Conservation (phyloP, 2,329 filamentous ascomycete genomes). For the Periconia digitata region DNA sequence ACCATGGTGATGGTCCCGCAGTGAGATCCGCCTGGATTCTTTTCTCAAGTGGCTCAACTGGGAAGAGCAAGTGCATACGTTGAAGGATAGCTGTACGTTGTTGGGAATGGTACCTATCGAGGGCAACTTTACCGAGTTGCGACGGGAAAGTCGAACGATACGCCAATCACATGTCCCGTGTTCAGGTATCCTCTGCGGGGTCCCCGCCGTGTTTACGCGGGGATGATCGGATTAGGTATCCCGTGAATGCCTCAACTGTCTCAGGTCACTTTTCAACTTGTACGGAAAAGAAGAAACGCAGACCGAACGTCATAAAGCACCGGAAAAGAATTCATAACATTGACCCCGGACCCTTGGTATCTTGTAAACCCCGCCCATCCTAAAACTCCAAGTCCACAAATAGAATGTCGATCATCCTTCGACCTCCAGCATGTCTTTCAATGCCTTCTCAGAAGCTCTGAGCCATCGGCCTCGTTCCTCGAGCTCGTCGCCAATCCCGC, state of each 20-base stretch:
- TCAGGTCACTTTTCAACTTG: no score
- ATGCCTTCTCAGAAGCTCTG: conserved; percentile 64
- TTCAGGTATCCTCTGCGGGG: conserved; percentile 7
- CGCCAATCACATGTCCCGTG: conserved; percentile 11
- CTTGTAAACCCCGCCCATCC: background rate
- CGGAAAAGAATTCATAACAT: background rate
- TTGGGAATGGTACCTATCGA: conserved; percentile 1
- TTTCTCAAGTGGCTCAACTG: background rate
- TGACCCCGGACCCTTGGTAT: background rate
- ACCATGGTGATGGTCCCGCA: background rate
- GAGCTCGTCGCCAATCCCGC: conserved; percentile 70
- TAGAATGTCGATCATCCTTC: conserved; percentile 25
- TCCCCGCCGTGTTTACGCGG: conserved; percentile 10
- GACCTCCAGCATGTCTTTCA: conserved; percentile 66
- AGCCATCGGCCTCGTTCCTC: conserved; percentile 78
- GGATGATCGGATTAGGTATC: conserved; percentile 9
- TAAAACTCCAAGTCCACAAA: background rate
- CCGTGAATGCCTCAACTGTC: conserved; percentile 2
- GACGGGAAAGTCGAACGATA: conserved; percentile 7
- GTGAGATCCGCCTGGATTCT: background rate
- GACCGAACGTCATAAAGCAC: background rate
- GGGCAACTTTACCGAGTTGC: conserved; percentile 22
- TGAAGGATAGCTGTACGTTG: background rate
- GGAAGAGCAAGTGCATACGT: background rate
- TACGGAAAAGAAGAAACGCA: no score